Evolutionary conservation across 208 protist species (phyloP).

Genomic region (Phytomonas sp.): DNA sequence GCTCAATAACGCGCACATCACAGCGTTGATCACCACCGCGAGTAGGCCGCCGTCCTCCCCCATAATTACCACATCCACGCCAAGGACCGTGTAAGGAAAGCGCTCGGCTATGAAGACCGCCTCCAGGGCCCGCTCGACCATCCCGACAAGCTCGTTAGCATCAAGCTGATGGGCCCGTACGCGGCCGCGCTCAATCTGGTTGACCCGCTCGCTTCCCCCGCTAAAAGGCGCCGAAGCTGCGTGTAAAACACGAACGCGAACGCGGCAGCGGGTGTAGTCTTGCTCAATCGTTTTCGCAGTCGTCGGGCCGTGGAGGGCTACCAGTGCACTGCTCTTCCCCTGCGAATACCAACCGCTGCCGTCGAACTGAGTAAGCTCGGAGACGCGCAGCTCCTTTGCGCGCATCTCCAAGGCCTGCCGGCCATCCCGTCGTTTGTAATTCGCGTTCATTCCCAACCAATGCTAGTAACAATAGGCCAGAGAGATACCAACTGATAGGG

Average conservation of each 20-base stretch:
- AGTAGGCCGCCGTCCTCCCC: conserved; percentile 64
- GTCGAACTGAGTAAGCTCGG: conserved; percentile 57
- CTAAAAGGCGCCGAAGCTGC: conserved; percentile 18
- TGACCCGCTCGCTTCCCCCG: conserved; percentile 43
- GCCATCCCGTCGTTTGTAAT: conserved; percentile 45
- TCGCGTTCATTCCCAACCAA: neutral
- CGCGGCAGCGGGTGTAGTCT: conserved; percentile 30
- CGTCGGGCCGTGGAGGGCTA: conserved; percentile 62
- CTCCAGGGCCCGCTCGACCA: conserved; percentile 31
- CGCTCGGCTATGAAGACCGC: conserved; percentile 44
- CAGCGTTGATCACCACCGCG: conserved; percentile 66
- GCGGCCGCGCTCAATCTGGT: conserved; percentile 27
- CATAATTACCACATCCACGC: conserved; percentile 57
- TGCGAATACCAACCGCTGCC: conserved; percentile 74
- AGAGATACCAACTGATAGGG: too few species aligned
- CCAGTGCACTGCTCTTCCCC: conserved; percentile 52
- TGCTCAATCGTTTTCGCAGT: conserved; percentile 31
- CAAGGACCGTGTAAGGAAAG: conserved; percentile 52
- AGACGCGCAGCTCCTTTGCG: conserved; percentile 46
- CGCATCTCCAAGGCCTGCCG: conserved; percentile 58
- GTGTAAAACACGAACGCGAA: conserved; percentile 23
- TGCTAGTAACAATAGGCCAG: too few species aligned
- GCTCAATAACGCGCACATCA: conserved; percentile 79
- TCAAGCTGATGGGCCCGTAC: conserved; percentile 26
- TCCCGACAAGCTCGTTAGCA: conserved; percentile 31